Percentiles rank a stretch among this genome's conserved stretches.
phyloP scores from a whole-genome alignment of 2,329 filamentous ascomycete genomes.

The Neofusicoccum ribis region DNA sequence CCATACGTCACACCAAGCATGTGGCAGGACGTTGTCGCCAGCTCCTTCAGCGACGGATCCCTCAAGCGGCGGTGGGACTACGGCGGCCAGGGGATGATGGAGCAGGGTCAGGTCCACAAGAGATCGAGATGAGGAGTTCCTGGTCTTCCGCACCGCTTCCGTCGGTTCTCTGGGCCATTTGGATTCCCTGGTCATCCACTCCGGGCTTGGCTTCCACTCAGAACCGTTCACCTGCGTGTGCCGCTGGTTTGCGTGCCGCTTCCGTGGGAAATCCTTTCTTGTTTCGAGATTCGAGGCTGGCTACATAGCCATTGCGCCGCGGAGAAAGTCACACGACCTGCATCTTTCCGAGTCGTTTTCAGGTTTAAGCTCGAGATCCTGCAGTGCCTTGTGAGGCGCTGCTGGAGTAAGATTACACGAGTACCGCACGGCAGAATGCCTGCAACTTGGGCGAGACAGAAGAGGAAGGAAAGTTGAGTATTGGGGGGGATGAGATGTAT shows the following conservation, averaged over 20 bases:
- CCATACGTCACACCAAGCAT: constrained; percentile 50
- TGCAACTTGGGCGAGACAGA: neutral
- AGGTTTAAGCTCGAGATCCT: neutral
- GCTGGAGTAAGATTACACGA: neutral
- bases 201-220: neutral
- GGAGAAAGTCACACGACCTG: neutral
- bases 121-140: constrained; percentile 44
- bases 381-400: neutral
- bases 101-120: constrained; percentile 40
- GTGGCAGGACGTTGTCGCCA: constrained; percentile 53
- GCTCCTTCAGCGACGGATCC: constrained; percentile 38
- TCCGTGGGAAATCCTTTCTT: neutral
- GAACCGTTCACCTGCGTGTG: neutral
- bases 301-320: neutral
- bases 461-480: neutral
- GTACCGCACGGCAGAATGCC: neutral
- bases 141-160: neutral
- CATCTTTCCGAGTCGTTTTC: neutral
- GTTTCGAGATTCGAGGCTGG: neutral
- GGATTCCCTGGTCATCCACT: neutral
- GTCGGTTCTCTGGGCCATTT: neutral
- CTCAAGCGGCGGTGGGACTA: constrained; percentile 50
- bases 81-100: constrained; percentile 34
- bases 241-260: neutral
- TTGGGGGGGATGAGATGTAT: neutral